A percentile compares a stretch with the other conserved stretches of the same genome.
phyloP scores from a whole-genome alignment of 352 stramenopile species.

The Globisporangium solare region DNA sequence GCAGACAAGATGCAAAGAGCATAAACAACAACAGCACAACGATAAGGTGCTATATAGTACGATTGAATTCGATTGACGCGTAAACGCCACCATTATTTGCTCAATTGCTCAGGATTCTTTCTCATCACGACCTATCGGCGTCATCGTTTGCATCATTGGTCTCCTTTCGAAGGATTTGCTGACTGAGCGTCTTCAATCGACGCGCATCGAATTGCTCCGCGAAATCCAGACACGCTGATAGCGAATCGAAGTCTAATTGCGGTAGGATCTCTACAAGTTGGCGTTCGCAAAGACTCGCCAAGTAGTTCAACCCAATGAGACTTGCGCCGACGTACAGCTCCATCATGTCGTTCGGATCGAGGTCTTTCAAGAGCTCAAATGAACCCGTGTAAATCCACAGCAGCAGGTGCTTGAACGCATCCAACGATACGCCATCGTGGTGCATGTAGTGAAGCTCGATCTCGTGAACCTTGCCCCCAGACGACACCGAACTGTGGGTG shows the following conservation, averaged over 20 bases:
- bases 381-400: constrained; percentile 73
- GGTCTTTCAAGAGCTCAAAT: constrained; percentile 30
- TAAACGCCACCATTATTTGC: neutral
- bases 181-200: constrained; percentile 41
- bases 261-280: constrained; percentile 49
- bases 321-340: constrained; percentile 66
- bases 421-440: constrained; percentile 58
- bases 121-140: neutral
- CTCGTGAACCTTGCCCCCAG: constrained; percentile 25
- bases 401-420: constrained; percentile 57
- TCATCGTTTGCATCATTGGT: neutral
- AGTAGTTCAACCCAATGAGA: constrained; percentile 43
- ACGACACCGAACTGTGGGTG: constrained; percentile 1
- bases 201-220: constrained; percentile 53
- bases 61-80: neutral
- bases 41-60: neutral
- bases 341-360: constrained; percentile 64
- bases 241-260: constrained; percentile 40
- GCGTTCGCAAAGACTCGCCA: constrained; percentile 59
- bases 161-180: constrained; percentile 25
- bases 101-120: neutral
- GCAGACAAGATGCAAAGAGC: no score
- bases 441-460: constrained; percentile 72
- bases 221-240: constrained; percentile 60
- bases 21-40: no score